Evolutionary conservation across 306 rosid genomes (phyloP).

Genomic region (Lithocarpus polystachyus): DNA sequence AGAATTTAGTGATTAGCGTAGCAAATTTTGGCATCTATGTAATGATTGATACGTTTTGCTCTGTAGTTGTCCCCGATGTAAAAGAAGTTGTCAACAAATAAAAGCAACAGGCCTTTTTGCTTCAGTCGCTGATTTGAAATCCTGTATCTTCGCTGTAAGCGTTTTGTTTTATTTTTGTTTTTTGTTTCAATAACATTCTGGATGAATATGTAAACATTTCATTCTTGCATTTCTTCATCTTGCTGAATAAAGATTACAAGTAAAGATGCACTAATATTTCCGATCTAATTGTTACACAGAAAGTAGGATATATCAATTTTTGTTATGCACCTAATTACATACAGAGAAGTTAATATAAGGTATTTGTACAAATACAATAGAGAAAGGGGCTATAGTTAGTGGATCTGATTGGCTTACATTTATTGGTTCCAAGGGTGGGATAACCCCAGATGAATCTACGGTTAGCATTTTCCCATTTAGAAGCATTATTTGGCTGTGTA

Average conservation of each 20-base stretch:
- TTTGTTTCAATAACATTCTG: neutral
- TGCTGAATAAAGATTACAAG: neutral
- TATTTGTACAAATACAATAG: conserved; percentile 82
- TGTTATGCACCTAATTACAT: conserved; percentile 39
- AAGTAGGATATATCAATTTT: neutral
- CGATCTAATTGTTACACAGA: neutral
- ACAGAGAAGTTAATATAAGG: conserved; percentile 60
- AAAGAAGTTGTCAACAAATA: too few species aligned
- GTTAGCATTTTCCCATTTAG: conserved; percentile 68
- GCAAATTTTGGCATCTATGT: too few species aligned
- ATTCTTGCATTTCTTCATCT: neutral
- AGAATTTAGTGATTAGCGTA: too few species aligned
- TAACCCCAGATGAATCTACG: conserved; percentile 62
- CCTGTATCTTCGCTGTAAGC: neutral
- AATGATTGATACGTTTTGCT: too few species aligned
- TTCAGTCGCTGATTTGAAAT: too few species aligned
- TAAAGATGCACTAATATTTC: neutral
- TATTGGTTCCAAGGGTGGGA: conserved; percentile 68
- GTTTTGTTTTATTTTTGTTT: neutral
- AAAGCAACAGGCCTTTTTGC: too few species aligned
- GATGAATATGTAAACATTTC: neutral
- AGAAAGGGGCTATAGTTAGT: conserved; percentile 59
- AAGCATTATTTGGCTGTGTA: conserved; percentile 74
- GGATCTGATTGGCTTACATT: conserved; percentile 54
- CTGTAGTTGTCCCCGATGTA: too few species aligned